phyloP scores from a whole-genome alignment of 805 yeast genomes.

The Suhomyces sp. region DNA sequence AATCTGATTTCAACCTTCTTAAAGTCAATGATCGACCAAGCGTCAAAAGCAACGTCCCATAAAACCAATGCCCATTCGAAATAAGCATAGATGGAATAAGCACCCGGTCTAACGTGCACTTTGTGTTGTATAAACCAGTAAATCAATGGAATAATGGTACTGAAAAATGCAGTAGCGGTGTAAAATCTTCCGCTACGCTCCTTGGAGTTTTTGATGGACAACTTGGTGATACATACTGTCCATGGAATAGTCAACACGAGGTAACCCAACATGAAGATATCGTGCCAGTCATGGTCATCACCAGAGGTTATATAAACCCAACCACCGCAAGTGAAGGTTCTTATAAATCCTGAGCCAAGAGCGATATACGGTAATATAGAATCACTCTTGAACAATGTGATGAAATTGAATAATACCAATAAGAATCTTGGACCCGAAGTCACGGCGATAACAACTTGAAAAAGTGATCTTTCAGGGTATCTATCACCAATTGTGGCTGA shows the following conservation, averaged over 20 bases:
- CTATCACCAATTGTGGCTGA: constrained; percentile 96
- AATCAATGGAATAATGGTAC: constrained; percentile 72
- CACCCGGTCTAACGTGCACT: constrained; percentile 84
- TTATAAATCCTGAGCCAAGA: constrained; percentile 64
- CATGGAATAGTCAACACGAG: constrained; percentile 89
- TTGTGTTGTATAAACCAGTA: constrained; percentile 92
- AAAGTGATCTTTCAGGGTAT: constrained; percentile 91
- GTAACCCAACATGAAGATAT: constrained; percentile 90
- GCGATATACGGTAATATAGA: constrained; percentile 40
- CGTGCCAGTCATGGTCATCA: constrained; percentile 96
- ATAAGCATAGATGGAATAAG: constrained; percentile 91
- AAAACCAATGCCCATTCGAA: constrained; percentile 90
- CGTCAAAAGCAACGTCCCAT: constrained; percentile 81
- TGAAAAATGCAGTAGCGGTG: constrained; percentile 64
- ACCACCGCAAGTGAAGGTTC: constrained; percentile 96
- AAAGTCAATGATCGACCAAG: constrained; percentile 74
- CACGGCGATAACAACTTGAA: constrained; percentile 86
- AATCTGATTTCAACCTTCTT: constrained; percentile 51
- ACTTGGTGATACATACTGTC: constrained; percentile 60
- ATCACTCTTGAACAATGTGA: constrained; percentile 41
- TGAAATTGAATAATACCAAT: constrained; percentile 49
- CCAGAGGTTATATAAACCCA: constrained; percentile 98
- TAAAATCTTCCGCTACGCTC: constrained; percentile 50
- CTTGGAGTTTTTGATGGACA: constrained; percentile 44
- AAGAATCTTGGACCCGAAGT: constrained; percentile 92